Conservation (phyloP, 1,284 basidiomycete species). For the Ganoderma meredithae region DNA sequence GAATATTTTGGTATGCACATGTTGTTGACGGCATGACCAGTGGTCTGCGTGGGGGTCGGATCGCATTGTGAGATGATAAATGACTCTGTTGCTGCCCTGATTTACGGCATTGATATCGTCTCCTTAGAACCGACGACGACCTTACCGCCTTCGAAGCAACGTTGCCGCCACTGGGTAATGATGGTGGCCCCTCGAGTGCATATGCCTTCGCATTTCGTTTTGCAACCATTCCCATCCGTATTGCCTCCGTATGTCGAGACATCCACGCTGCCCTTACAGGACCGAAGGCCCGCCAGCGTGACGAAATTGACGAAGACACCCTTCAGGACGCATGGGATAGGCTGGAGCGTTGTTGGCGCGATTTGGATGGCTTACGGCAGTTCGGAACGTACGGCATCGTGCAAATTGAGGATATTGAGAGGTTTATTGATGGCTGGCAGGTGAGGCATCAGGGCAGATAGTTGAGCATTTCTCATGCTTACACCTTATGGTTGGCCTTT, state of each 20-base stretch:
- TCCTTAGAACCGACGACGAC: conserved; percentile 68
- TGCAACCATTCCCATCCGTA: conserved; percentile 71
- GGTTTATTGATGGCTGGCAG: conserved; percentile 75
- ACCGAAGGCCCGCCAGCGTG: conserved; percentile 66
- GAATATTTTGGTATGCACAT: conserved; percentile 88
- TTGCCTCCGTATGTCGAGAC: conserved; percentile 75
- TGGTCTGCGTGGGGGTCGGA: conserved; percentile 79
- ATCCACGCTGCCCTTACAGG: conserved; percentile 82
- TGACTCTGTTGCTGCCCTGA: conserved; percentile 19
- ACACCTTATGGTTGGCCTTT: conserved; percentile 17
- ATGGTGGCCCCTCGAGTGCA: conserved; percentile 41
- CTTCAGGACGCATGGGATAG: conserved; percentile 81
- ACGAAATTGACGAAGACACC: conserved; percentile 65
- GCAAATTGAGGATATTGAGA: conserved; percentile 65
- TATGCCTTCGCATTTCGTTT: conserved; percentile 50
- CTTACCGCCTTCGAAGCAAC: conserved; percentile 72
- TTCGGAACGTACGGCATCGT: conserved; percentile 48
- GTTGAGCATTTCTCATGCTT: conserved; percentile 25
- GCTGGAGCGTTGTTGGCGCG: conserved; percentile 83
- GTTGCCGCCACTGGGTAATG: conserved; percentile 53
- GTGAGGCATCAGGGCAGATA: conserved; percentile 46
- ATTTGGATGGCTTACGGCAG: conserved; percentile 71
- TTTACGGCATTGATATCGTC: conserved; percentile 20
- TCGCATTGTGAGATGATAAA: conserved; percentile 65
- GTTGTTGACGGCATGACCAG: conserved; percentile 83